Percentiles rank a stretch among this genome's conserved stretches.
phyloP scores from a whole-genome alignment of 352 stramenopile genomes.

The Phytophthora pini region DNA sequence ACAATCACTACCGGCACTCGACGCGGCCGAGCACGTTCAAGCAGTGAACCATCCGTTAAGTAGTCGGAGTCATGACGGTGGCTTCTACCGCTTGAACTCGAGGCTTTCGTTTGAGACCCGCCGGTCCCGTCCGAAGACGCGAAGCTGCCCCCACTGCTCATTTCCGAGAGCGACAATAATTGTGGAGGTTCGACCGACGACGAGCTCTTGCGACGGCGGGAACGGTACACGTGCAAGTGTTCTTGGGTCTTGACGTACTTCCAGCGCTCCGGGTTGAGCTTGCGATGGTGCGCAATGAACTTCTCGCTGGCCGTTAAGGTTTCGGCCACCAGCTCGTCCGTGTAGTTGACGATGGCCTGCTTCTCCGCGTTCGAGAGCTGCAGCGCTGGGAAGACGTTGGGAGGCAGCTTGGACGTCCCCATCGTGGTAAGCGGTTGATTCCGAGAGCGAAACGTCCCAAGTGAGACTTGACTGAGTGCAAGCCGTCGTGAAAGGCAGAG shows the following conservation, averaged over 20 bases:
- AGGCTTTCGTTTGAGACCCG: conserved; percentile 23
- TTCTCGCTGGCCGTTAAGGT: conserved; percentile 37
- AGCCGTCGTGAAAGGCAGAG: conserved; percentile 14
- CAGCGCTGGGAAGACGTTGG: conserved; percentile 30
- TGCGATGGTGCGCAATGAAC: conserved; percentile 38
- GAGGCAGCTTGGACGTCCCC: conserved; percentile 34
- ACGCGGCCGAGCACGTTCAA: conserved; percentile 29
- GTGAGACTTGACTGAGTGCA: conserved; percentile 4
- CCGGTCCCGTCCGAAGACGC: conserved; percentile 16
- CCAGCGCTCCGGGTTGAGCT: conserved; percentile 39
- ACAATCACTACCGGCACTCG: conserved; percentile 34
- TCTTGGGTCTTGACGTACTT: conserved; percentile 43
- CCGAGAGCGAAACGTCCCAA: not conserved
- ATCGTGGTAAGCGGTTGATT: conserved; percentile 3
- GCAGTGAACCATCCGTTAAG: conserved; percentile 39
- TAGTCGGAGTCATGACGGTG: conserved; percentile 37
- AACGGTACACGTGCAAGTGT: conserved; percentile 43
- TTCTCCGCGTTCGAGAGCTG: conserved; percentile 26
- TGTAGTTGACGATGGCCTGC: conserved; percentile 38
- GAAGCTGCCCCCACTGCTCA: conserved; percentile 23
- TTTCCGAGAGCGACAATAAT: conserved; percentile 17
- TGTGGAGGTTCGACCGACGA: conserved; percentile 18
- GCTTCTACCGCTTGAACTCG: conserved; percentile 12
- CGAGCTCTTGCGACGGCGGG: conserved; percentile 32
- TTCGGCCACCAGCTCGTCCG: conserved; percentile 41